Evolutionary conservation across 1,284 basidiomycete genomes (phyloP), one percentile per base, ranked within the genome.

Genomic region (Microbotryum lychnidis-dioicae): DNA sequence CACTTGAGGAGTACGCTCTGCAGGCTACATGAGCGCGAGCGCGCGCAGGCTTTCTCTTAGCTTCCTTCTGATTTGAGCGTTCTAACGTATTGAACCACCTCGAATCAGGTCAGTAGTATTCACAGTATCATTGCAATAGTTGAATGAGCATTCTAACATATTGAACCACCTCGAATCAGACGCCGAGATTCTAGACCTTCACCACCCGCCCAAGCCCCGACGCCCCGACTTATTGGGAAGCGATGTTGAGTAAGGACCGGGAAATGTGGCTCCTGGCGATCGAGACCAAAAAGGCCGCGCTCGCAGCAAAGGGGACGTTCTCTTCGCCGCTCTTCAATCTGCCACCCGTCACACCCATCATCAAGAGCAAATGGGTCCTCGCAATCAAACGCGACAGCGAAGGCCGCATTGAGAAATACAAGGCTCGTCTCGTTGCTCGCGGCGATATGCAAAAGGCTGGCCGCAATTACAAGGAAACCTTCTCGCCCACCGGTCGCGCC

Each of bases 401-500:
- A 33, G 61, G 68, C 23, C 50, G 65, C 0, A 61, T 77, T 14
- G 68, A 66, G 1, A 61, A 73, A 8, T 75, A 71, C 66, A 80
- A 72, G 60, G 70, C 68, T n/a, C 60, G 71, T 9, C 48, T 72
- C 12, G 68, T 71, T 7, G 72, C 72, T 10, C 61, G 70, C 54
- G 71, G 71, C 1, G 18, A 31, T 14, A 63, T 60, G 1, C 78
- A 79, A 58, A 61, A 75, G 1, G 73, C 69, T 25, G 77, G 79
- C 1, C 57, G 71, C 10, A 77, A 80, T 58, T 80, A 76, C 65
- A 67, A 70, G 1, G 73, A 78, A 6, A 80, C 79, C 0, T 79
- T 77, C 60, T 75, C 79, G n/a, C 80, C 79, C 0, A 79, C 77
- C 1, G 73, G 73, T 0, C 72, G 73, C 2, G 71, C 76, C 57